Percentiles rank a stretch among this genome's conserved stretches.
These are phyloP conservation scores for Penicillium hesseltinei DNA, from an alignment of 2,329 filamentous ascomycete species.

Conservation along the genomic window DNA sequence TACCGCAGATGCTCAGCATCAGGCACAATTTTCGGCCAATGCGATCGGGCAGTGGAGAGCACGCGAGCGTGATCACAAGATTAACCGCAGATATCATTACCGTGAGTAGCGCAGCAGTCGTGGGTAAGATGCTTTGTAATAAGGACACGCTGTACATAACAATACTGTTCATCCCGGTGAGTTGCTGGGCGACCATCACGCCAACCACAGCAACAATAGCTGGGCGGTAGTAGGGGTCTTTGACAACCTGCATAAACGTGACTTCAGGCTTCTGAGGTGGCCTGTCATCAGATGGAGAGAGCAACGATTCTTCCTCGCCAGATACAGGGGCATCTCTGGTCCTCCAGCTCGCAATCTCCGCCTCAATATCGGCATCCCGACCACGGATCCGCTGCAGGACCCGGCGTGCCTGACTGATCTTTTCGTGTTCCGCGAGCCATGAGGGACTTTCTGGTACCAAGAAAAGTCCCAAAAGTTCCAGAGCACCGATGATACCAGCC, in stretches of 20 bases:
- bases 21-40: constrained; percentile 86
- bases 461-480: constrained; percentile 69
- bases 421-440: constrained; percentile 72
- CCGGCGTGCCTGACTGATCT: constrained; percentile 60
- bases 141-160: constrained; percentile 98
- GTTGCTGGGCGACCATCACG: constrained; percentile 89
- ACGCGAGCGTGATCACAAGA: constrained; percentile 74
- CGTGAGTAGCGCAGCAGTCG: constrained; percentile 78
- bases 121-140: constrained; percentile 73
- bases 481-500: constrained; percentile 65
- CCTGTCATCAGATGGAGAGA: constrained; percentile 57
- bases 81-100: constrained; percentile 86
- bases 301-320: constrained; percentile 69
- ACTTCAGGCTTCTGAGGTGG: constrained; percentile 65
- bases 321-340: constrained; percentile 27
- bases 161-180: constrained; percentile 93
- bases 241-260: constrained; percentile 64
- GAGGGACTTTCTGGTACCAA: constrained; percentile 83
- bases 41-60: constrained; percentile 80
- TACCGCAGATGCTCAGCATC: constrained; percentile 76
- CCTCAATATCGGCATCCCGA: constrained; percentile 63
- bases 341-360: constrained; percentile 67
- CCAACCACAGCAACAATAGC: constrained; percentile 81
- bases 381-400: constrained; percentile 76
- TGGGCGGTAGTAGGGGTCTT: constrained; percentile 65